Base-by-base conservation (phyloP, 768 basidiomycete species). In the Heimioporus sp. region DNA sequence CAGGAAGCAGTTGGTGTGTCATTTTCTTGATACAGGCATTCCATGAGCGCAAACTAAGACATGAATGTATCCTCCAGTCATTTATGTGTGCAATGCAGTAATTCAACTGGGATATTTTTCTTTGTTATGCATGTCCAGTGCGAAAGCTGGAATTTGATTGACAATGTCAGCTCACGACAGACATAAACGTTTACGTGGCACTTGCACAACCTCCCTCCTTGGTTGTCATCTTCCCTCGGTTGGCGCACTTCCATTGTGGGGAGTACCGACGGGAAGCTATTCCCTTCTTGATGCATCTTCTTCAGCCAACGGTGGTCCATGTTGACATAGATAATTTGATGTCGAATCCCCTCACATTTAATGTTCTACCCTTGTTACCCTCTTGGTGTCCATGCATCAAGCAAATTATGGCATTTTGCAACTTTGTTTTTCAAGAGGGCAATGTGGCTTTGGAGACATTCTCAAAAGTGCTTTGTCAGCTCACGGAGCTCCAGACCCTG, bases 101-200 rank as follows among this genome's bases (percentile, higher is more conserved):
- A 20, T 59, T 61, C 13, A 68, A 67, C 41, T 67, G 66, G 66
- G 54, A 65, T 9, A 34, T 65, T 44, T 67, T 67, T 45, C 58
- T 65, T 20, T 50, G 63, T 17, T 67, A 69, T 44, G 39, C 66
- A 16, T 59, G 56, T 24, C 61, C 65, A 19, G 66, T 67, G 6
- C 68, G 65, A 30, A 69, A 60, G n/a, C 47, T 67, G 40, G 65
- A 64, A 47, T 69, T 65, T 32, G 65, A 68, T 53, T 57, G 65
- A 1, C 61, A 61, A n/a, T 65, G 64, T 36, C 36, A 51, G 4
- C 43, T 45, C 16, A 66, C 62, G 4, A 66, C 65, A 1, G 56
- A 67, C 38, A 41, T 43, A 2, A 53, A 43, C n/a, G 65, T 66
- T 11, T 66, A 66, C 37, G 4, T 16, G 37, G 51, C 56, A 0